These are phyloP conservation scores for Metschnikowia noctiluminum DNA, from an alignment of 805 yeast species.

Conservation along the genomic window DNA sequence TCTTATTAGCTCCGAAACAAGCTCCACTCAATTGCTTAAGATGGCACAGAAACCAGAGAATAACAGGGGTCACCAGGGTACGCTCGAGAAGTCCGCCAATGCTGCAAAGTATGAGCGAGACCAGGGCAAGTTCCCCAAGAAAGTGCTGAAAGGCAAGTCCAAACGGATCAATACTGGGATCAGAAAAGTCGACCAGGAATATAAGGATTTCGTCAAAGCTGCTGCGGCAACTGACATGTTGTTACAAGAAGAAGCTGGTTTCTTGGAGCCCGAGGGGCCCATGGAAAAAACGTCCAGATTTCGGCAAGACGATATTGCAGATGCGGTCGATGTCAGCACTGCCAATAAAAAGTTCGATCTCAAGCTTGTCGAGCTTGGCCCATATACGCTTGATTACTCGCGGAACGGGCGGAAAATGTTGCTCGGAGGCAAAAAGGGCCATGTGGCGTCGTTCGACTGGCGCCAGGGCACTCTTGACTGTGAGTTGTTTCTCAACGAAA, in stretches of 20 bases:
- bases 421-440: constrained; percentile 89
- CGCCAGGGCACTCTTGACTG: constrained; percentile 76
- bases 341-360: constrained; percentile 73
- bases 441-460: constrained; percentile 96
- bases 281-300: constrained; percentile 91
- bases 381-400: constrained; percentile 77
- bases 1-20: neutral
- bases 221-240: constrained; percentile 87
- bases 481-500: constrained; percentile 83
- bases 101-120: constrained; percentile 18
- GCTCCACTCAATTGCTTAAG: neutral
- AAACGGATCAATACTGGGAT: constrained; percentile 36
- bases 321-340: constrained; percentile 74
- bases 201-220: constrained; percentile 71
- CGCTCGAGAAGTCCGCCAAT: neutral
- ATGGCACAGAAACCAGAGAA: constrained; percentile 7
- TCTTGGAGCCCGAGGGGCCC: constrained; percentile 81
- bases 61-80: neutral
- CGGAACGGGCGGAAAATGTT: constrained; percentile 84
- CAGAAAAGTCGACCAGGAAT: constrained; percentile 65
- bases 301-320: constrained; percentile 71
- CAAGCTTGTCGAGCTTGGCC: constrained; percentile 75
- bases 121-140: constrained; percentile 14
- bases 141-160: constrained; percentile 14
- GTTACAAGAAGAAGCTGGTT: constrained; percentile 81